Base-by-base conservation (phyloP, 2,329 filamentous ascomycete genomes). In the Aspergillus sp. region DNA sequence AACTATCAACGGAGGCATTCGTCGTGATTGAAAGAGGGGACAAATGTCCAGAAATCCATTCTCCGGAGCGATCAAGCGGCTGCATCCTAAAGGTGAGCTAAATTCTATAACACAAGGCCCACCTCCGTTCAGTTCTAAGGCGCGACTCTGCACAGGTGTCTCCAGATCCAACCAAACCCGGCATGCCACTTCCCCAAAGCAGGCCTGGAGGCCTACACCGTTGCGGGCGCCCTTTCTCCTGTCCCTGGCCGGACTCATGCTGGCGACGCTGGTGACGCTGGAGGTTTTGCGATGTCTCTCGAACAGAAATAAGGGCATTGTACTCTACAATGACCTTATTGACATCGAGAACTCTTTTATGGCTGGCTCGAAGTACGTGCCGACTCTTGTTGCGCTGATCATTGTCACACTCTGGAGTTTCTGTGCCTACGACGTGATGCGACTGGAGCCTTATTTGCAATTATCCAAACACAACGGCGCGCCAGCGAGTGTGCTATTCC, bases 371-470 rank as follows among this genome's bases (percentile, higher is more conserved):
- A 61, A 55, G 2, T 63, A 65, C 49, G 36, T 63, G 4, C 66
- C 65, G 2, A 61, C 62, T 10, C 49, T 24, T 51, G 52, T 65
- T 45, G 66, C 62, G n/a, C 52, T 69, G 4, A 1, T 67, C 4
- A 61, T 57, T 2, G 56, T 61, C 32, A 59, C 57, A 3, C 26
- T 67, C 12, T 64, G 66, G 62, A 59, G 63, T 10, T 47, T 65
- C 10, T 64, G 55, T 22, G 55, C 63, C 10, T 60, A 60, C 22
- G 67, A 69, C 58, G 62, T 62, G 7, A 50, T 65, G 12, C 62
- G 67, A 12, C 53, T 69, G 22, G 65, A 69, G 49, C 63, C 65
- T 4, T 68, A 57, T 12, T 67, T 67, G n/a, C 64, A 67, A 29
- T 54, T 68, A 9, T 59, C 67, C 12, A 60, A 56, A 29, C 58